A percentile compares a stretch with the other conserved stretches of the same genome.
Conservation (phyloP, 2,329 filamentous ascomycete species). For the Fusarium pseudograminearum region DNA sequence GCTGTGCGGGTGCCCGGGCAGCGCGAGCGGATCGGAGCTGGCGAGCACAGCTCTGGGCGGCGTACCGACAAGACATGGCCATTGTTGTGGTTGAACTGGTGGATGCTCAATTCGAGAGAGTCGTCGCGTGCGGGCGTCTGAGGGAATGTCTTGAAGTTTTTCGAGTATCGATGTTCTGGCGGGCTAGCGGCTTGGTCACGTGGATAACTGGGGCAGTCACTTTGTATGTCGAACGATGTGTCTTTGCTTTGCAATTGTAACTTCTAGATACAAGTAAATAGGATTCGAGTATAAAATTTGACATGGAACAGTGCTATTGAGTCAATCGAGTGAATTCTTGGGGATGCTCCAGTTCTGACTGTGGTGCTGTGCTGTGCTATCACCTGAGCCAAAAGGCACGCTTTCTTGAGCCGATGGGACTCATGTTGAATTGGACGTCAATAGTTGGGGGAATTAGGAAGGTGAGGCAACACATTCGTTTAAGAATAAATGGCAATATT, state of each 20-base stretch:
- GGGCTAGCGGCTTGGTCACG: constrained; percentile 43
- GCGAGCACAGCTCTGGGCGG: constrained; percentile 73
- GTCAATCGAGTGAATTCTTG: background rate
- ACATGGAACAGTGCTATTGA: too few relatives aligned
- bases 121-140: constrained; percentile 50
- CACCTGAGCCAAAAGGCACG: background rate
- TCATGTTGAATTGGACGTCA: background rate
- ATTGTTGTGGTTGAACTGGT: constrained; percentile 58
- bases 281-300: too few relatives aligned
- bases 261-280: background rate
- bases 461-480: too few relatives aligned
- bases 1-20: constrained; percentile 62
- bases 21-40: constrained; percentile 66
- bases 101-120: constrained; percentile 45
- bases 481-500: background rate
- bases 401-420: background rate
- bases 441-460: background rate
- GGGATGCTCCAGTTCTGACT: background rate
- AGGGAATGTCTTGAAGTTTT: constrained; percentile 56
- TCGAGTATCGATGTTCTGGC: constrained; percentile 51
- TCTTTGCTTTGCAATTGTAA: background rate
- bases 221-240: constrained; percentile 2
- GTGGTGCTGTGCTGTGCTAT: background rate
- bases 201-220: constrained; percentile 29
- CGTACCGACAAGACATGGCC: constrained; percentile 73